A percentile compares a stretch with the other conserved stretches of the same genome.
phyloP scores from a whole-genome alignment of 176 grass and related monocot genomes.

The Carex parvula region DNA sequence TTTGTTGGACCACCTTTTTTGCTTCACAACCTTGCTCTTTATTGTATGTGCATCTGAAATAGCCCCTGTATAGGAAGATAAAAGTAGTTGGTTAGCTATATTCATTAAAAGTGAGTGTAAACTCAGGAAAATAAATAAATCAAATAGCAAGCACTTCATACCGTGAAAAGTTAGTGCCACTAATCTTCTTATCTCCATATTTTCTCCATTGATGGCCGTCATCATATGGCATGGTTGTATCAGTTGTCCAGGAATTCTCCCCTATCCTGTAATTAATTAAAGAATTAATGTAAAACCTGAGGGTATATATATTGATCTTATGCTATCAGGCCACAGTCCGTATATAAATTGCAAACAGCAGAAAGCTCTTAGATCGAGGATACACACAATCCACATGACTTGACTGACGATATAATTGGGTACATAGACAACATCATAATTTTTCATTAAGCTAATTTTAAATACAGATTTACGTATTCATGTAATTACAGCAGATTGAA shows the following conservation, averaged over 20 bases:
- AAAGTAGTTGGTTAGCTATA: neutral
- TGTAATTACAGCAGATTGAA: neutral
- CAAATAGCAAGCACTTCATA: neutral
- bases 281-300: neutral
- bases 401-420: too few relatives aligned
- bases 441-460: too few relatives aligned
- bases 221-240: conserved; percentile 54
- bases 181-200: conserved; percentile 89
- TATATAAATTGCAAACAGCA: neutral
- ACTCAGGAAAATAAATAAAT: neutral
- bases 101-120: neutral
- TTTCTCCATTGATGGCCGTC: conserved; percentile 95
- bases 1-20: conserved; percentile 24
- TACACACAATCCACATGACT: neutral
- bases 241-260: conserved; percentile 33
- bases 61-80: neutral
- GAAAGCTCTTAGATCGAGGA: neutral
- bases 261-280: conserved; percentile 32
- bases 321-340: neutral
- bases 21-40: conserved; percentile 11
- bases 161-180: conserved; percentile 59
- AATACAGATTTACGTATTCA: neutral
- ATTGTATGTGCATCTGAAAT: conserved; percentile 30
- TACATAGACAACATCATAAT: too few relatives aligned
- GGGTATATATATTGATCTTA: neutral